phyloP scores from a whole-genome alignment of 441 rosid genomes.

The Erodium trifolium region DNA sequence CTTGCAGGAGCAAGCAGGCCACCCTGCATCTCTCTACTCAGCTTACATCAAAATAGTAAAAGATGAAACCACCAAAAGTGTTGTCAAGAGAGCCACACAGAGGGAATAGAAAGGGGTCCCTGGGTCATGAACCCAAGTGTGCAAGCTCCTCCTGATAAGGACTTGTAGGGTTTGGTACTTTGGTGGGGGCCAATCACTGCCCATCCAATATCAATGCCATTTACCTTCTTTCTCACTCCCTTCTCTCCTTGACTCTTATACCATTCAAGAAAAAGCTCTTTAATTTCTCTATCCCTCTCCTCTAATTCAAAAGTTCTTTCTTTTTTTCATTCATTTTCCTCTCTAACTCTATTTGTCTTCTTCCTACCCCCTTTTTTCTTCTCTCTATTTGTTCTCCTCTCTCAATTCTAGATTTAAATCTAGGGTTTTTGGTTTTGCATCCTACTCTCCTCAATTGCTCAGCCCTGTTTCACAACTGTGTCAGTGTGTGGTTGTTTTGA shows the following conservation, averaged over 20 bases:
- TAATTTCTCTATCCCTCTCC: conserved; percentile 22
- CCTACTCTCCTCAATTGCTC: neutral
- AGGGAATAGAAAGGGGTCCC: neutral
- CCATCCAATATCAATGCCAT: conserved; percentile 15
- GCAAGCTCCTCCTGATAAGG: conserved; percentile 5
- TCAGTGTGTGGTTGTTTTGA: conserved; percentile 2
- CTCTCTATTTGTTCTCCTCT: conserved; percentile 31
- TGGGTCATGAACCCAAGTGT: neutral
- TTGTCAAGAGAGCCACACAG: conserved; percentile 4
- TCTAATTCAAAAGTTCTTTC: conserved; percentile 29
- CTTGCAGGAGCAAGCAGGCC: neutral
- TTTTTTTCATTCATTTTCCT: conserved; percentile 14
- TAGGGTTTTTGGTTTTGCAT: conserved; percentile 33
- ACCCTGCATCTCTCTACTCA: neutral
- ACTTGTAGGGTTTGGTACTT: conserved; percentile 16
- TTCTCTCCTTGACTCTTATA: neutral
- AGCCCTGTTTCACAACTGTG: neutral
- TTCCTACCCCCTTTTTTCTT: conserved; percentile 21
- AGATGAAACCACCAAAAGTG: conserved; percentile 6
- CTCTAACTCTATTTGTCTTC: conserved; percentile 23
- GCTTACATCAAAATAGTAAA: conserved; percentile 7
- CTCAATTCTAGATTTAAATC: conserved; percentile 57
- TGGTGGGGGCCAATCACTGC: conserved; percentile 21
- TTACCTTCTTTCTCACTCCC: neutral
- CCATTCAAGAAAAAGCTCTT: conserved; percentile 21